Evolutionary conservation across 2,329 filamentous ascomycete genomes (phyloP).

Genomic region (Xylariales sp.): DNA sequence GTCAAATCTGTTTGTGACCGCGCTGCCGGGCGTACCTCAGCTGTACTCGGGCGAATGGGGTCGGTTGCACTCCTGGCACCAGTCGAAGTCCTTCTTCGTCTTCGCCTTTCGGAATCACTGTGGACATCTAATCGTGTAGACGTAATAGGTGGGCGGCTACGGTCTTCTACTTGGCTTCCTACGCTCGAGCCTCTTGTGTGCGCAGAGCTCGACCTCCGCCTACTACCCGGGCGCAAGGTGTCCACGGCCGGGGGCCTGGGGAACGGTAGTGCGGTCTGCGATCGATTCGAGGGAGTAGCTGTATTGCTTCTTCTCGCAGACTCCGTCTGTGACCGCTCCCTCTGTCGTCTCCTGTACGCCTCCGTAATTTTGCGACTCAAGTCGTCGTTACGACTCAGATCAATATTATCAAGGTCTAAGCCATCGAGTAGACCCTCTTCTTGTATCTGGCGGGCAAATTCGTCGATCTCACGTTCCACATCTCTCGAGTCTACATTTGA

Average conservation of each 20-base stretch:
- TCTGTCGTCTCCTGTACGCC: slow-evolving; percentile 82
- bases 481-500: slow-evolving; percentile 81
- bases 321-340: slow-evolving; percentile 66
- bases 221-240: slow-evolving; percentile 43
- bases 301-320: slow-evolving; percentile 58
- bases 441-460: slow-evolving; percentile 88
- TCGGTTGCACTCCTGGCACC: slow-evolving; percentile 66
- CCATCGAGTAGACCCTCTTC: slow-evolving; percentile 89
- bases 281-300: slow-evolving; percentile 54
- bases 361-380: slow-evolving; percentile 91
- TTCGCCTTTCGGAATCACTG: slow-evolving; percentile 58
- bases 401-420: slow-evolving; percentile 88
- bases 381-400: slow-evolving; percentile 85
- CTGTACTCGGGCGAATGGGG: slow-evolving; percentile 56
- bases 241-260: slow-evolving; percentile 45
- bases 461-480: slow-evolving; percentile 88
- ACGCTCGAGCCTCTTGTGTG: slow-evolving; percentile 53
- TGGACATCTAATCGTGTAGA: slow-evolving; percentile 62
- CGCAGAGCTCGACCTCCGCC: slow-evolving; percentile 49
- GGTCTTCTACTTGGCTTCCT: slow-evolving; percentile 59
- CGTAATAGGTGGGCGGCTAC: slow-evolving; percentile 63
- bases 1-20: slow-evolving; percentile 75
- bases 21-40: slow-evolving; percentile 62
- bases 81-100: slow-evolving; percentile 64
- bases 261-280: slow-evolving; percentile 46